Evolutionary conservation across 2,329 filamentous ascomycete species (phyloP).

Genomic region (Aciculosporium take): DNA sequence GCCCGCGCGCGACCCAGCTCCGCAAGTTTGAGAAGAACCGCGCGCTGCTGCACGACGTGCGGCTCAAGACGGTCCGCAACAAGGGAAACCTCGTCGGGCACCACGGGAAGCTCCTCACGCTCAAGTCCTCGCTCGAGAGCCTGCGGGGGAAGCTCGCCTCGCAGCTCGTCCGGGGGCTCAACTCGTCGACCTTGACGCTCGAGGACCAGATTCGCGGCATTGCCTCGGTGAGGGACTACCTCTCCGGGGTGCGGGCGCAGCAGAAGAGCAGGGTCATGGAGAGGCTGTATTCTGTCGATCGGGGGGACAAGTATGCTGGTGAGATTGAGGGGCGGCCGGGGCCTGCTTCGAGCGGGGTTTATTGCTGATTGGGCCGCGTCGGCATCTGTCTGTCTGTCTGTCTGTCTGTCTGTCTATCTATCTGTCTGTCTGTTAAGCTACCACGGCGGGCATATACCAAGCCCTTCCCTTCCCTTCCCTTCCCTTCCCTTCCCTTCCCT

Average conservation of each 20-base stretch:
- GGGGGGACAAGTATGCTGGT: constrained; percentile 6
- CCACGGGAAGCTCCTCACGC: constrained; percentile 65
- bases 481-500: neutral
- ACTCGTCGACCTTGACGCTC: constrained; percentile 55
- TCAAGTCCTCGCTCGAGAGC: constrained; percentile 80
- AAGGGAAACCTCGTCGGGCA: constrained; percentile 79
- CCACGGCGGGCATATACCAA: too few species aligned
- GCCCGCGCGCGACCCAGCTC: constrained; percentile 58
- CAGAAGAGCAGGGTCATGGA: constrained; percentile 79
- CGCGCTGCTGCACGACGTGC: constrained; percentile 60
- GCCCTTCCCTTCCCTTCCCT: neutral
- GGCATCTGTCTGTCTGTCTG: too few species aligned
- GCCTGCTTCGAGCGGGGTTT: too few species aligned
- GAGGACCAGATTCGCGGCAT: constrained; percentile 78
- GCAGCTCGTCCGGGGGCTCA: constrained; percentile 60
- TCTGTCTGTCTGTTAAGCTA: too few species aligned
- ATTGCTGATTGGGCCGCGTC: too few species aligned
- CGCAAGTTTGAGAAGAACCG: constrained; percentile 88
- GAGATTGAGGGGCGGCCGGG: constrained; percentile 21
- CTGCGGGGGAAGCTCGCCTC: constrained; percentile 70
- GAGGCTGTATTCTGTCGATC: constrained; percentile 33
- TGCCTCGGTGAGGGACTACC: constrained; percentile 63
- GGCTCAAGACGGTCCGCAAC: constrained; percentile 71
- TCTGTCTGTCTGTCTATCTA: too few species aligned
- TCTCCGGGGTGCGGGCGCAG: constrained; percentile 58